Evolutionary conservation across 257 asterid genomes (phyloP).

Genomic region (Haberlea rhodopensis): DNA sequence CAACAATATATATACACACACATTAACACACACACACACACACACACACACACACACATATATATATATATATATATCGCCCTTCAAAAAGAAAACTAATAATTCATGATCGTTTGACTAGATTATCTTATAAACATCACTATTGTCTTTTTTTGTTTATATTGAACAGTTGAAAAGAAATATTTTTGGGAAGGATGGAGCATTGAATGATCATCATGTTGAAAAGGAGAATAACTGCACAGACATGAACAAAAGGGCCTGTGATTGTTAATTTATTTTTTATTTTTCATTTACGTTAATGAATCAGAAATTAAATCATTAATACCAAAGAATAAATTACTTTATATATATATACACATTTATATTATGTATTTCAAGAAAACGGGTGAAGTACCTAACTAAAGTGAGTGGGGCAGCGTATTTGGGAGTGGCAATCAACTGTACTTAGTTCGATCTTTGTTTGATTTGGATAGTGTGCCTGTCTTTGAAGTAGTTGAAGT

Average conservation of each 20-base stretch:
- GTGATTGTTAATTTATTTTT: constrained; percentile 25
- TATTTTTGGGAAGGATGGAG: constrained; percentile 28
- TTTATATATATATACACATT: too few relatives aligned
- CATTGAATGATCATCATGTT: constrained; percentile 16
- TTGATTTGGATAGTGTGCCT: background rate
- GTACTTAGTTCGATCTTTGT: background rate
- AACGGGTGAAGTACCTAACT: background rate
- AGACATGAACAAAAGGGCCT: constrained; percentile 42
- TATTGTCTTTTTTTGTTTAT: too few relatives aligned
- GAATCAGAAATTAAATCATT: background rate
- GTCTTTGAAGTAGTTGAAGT: too few relatives aligned
- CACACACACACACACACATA: too few relatives aligned
- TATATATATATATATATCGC: too few relatives aligned
- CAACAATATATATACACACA: too few relatives aligned
- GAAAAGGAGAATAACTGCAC: constrained; percentile 27
- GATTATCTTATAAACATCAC: too few relatives aligned
- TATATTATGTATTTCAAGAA: background rate
- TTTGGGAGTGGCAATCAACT: background rate
- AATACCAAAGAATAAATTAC: background rate
- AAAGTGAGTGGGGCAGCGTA: background rate
- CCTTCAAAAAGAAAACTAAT: too few relatives aligned
- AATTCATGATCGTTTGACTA: too few relatives aligned
- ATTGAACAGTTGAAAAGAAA: constrained; percentile 36
- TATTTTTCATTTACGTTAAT: background rate
- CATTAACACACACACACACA: too few relatives aligned